Conservation (phyloP, 2,329 filamentous ascomycete species). For the Fusarium nisikadoi region DNA sequence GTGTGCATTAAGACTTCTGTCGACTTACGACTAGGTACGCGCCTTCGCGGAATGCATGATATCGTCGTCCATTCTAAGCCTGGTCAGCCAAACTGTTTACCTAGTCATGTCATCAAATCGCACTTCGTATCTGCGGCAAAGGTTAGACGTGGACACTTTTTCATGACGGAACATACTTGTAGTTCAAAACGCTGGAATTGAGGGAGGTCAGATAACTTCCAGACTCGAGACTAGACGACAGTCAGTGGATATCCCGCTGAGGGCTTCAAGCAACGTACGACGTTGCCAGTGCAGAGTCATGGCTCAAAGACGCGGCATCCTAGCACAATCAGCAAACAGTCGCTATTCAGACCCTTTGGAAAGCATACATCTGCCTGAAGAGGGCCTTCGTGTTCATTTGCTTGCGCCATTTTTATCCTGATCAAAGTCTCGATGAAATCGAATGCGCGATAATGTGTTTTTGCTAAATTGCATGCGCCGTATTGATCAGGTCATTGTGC, state of each 20-base stretch:
- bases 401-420: not conserved
- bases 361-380: slow-evolving; percentile 3
- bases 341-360: rapidly evolving
- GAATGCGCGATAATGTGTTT: not conserved
- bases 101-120: too few relatives aligned
- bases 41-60: slow-evolving; percentile 18
- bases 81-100: not conserved
- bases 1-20: not conserved
- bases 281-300: not conserved
- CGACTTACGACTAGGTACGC: slow-evolving; percentile 6
- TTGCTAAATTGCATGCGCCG: rapidly evolving
- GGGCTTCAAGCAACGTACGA: not conserved
- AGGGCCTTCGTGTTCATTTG: not conserved
- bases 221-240: not conserved
- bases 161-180: not conserved
- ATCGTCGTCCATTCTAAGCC: slow-evolving; percentile 9
- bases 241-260: not conserved
- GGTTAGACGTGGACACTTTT: too few relatives aligned
- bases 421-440: rapidly evolving
- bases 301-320: not conserved
- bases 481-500: not conserved
- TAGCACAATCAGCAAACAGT: not conserved
- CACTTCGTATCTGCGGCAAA: not conserved
- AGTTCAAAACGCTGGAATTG: slow-evolving; percentile 13
- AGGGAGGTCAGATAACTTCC: not conserved